These are phyloP conservation scores for Tulasnella sp. DNA, from an alignment of 768 basidiomycete species.

Conservation along the genomic window DNA sequence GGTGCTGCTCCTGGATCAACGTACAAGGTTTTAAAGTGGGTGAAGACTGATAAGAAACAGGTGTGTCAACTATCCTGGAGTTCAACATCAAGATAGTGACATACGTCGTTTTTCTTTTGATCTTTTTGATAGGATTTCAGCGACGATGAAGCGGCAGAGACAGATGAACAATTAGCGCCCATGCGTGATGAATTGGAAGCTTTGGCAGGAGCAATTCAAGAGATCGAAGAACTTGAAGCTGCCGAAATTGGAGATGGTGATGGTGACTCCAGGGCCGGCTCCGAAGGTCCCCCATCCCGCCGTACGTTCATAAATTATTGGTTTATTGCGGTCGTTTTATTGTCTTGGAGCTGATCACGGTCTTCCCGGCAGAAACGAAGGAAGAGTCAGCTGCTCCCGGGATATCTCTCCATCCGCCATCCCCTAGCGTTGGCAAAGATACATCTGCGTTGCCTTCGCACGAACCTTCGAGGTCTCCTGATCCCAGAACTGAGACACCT, in stretches of 20 bases:
- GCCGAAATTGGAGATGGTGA: constrained; percentile 7
- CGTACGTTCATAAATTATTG: background rate
- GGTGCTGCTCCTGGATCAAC: constrained; percentile 41
- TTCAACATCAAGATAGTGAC: constrained; percentile 2
- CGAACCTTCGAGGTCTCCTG: no score
- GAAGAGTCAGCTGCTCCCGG: background rate
- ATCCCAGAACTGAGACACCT: no score
- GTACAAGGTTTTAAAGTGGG: constrained; percentile 63
- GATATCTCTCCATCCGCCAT: constrained; percentile 10
- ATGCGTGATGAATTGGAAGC: constrained; percentile 66
- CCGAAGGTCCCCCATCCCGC: constrained; percentile 5
- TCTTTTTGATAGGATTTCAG: constrained; percentile 55
- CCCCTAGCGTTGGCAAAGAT: background rate
- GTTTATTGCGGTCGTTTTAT: background rate
- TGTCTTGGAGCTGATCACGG: background rate
- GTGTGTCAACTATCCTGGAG: constrained; percentile 29
- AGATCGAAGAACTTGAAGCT: constrained; percentile 43
- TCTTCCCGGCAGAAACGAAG: background rate
- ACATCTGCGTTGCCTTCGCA: no score
- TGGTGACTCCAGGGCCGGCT: constrained; percentile 4
- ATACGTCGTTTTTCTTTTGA: background rate
- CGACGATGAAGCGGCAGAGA: constrained; percentile 68
- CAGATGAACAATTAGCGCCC: constrained; percentile 67
- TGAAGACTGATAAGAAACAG: constrained; percentile 65
- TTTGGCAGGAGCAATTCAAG: constrained; percentile 41